Evolutionary conservation across 1,284 basidiomycete genomes (phyloP), one percentile per base, ranked within the genome.

Genomic region (Mrakiaceae sp.): DNA sequence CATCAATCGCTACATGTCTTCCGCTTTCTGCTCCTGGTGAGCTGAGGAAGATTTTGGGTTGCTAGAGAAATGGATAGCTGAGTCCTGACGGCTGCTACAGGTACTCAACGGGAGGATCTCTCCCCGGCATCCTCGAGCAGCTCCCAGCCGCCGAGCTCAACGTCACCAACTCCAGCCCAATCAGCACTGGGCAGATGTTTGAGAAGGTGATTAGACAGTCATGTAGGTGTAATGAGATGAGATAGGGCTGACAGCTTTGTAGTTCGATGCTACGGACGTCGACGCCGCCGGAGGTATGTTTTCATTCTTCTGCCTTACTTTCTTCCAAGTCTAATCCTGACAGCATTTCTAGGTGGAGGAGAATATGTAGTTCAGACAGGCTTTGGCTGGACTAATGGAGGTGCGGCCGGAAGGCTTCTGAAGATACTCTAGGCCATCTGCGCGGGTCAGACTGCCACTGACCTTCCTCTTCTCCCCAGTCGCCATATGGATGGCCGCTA

Each of bases 21-120:
- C 88, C 64, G 84, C 84, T 0, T 82, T 95, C 68, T 95, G 93
- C 75, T 90, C 88, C 69, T 97, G 93, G 92, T 87, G 68, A 72
- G 83, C 78, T 7, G 27, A 27, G 27, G 27, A 39, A 47, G 47
- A 54, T 27, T 44, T 8, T 8, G 3, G 10, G 14, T 58, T 12
- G 39, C 14, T 9, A 27, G 27, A 2, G 49, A 11, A 11, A 51
- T 51, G 49, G n/a, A 51, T 51, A 51, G 49, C 49, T 51, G 49
- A 11, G 11, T 27, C 2, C 27, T 55, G 60, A 27, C 0, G 43
- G 16, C 48, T 14, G 39, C 9, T 39, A 9, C 63, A 83, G 81
- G 87, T 81, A 83, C 72, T 82, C 87, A 16, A 94, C 90, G 0
- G 91, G 91, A 49, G 92, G 91, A 2, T 82, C 82, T 5, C 87